Evolutionary conservation across 345 rosid genomes (phyloP).

Genomic region (Brassica incana): DNA sequence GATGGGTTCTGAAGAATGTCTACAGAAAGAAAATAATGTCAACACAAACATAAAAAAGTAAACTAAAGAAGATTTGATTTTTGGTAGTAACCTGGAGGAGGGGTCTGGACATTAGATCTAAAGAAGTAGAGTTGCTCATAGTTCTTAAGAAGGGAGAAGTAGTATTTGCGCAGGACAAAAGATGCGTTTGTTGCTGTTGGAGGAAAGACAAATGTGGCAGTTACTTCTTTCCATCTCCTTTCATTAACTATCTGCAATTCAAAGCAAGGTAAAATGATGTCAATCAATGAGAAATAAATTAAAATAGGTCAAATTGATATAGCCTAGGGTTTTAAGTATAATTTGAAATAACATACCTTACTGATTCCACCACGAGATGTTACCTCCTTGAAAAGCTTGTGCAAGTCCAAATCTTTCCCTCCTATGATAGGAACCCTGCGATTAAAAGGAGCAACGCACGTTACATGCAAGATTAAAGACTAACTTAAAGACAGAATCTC

Average conservation of each 20-base stretch:
- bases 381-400: conserved; percentile 87
- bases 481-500: neutral
- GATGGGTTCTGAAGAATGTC: conserved; percentile 54
- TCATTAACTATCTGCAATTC: conserved; percentile 65
- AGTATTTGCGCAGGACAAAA: conserved; percentile 89
- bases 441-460: neutral
- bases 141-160: conserved; percentile 70
- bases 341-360: conserved; percentile 56
- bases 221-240: conserved; percentile 95
- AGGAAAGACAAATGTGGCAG: conserved; percentile 92
- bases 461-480: neutral
- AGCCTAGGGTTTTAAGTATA: neutral
- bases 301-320: neutral
- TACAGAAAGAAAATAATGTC: conserved; percentile 37
- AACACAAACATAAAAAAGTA: conserved; percentile 5
- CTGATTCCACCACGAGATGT: conserved; percentile 93
- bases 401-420: conserved; percentile 87
- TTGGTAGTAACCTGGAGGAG: conserved; percentile 50
- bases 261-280: neutral
- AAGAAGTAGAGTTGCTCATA: conserved; percentile 84
- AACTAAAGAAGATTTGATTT: neutral
- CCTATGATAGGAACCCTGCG: conserved; percentile 92
- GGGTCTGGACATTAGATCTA: conserved; percentile 53
- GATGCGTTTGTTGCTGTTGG: conserved; percentile 98
- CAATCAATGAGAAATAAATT: neutral